These are phyloP conservation scores for Loxodes magnus DNA, from an alignment of 73 alveolate genomes.

Conservation along the genomic window DNA sequence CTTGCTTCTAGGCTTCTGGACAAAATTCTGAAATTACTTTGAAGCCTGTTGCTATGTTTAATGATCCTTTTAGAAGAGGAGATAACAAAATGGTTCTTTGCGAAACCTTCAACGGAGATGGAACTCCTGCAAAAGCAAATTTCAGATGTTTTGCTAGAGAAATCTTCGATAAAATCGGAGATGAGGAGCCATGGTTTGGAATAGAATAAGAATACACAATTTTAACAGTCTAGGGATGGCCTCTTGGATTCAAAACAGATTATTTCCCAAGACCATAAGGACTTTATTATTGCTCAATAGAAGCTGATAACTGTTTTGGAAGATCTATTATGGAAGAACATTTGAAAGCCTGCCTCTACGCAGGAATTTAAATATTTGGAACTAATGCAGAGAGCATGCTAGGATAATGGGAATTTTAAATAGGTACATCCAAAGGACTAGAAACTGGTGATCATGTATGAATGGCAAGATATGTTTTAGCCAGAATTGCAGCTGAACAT, in stretches of 20 bases:
- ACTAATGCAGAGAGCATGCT: constrained; percentile 88
- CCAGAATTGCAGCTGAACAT: constrained; percentile 32
- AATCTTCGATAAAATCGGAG: constrained; percentile 33
- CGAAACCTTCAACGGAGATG: constrained; percentile 50
- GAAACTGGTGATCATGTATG: constrained; percentile 79
- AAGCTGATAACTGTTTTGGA: constrained; percentile 65
- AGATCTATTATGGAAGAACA: constrained; percentile 79
- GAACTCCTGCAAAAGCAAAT: constrained; percentile 59
- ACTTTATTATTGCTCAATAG: constrained; percentile 80
- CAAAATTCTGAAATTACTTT: constrained; percentile 73
- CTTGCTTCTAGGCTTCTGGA: constrained; percentile 78
- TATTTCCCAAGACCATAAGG: constrained; percentile 79
- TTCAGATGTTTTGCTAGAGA: constrained; percentile 38
- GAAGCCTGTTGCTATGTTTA: constrained; percentile 76
- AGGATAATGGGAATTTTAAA: constrained; percentile 84
- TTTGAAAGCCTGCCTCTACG: constrained; percentile 59
- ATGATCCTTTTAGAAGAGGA: constrained; percentile 81
- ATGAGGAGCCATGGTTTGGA: constrained; percentile 87
- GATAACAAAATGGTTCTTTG: constrained; percentile 51
- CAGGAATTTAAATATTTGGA: constrained; percentile 77
- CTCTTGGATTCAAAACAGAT: constrained; percentile 60
- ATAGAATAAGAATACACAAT: constrained; percentile 87
- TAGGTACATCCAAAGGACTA: constrained; percentile 87
- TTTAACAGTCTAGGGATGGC: neutral
- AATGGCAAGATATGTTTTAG: constrained; percentile 58